Evolutionary conservation across 1,284 basidiomycete genomes (phyloP), one percentile per base, ranked within the genome.

Genomic region (Amylostereum areolatum): DNA sequence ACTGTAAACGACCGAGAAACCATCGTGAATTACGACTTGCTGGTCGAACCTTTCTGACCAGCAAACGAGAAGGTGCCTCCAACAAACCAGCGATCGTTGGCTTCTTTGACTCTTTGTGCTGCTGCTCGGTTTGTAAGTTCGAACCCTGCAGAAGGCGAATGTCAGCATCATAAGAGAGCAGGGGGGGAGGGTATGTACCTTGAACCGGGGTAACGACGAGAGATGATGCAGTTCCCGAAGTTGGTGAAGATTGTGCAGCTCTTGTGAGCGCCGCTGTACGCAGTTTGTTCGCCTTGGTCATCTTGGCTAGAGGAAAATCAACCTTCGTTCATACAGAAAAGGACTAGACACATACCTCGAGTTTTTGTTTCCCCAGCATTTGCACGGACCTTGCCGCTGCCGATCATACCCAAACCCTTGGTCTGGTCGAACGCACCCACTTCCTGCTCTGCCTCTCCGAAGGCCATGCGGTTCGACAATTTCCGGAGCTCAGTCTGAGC

Each of bases 401-500:
- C 92, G 55, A 98, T 92, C 94, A 99, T 98, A 55, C 97, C 97
- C 63, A 99, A 69, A 4, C 97, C 97, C 69, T 94, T 90, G 9
- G 92, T 94, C 74, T 98, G 88, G 70, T 97, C 97, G 62, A 94
- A 97, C 24, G 93, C 92, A 35, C 92, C 94, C 25, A 94, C 88
- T 68, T 99, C 97, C 61, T 96, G 88, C 66, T 99, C 97, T 2
- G 86, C 88, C 69, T 96, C 88, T 48, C 97, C 97, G 60, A 99
- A 99, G 55, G 80, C 85, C 85, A 99, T 88, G 43, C 97, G 83
- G 68, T 99, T 99, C 70, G 97, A 94, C 59, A 97, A 75, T 71
- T 99, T 99, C 56, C 92, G 85, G 44, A 99, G 73, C 68, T 99
- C 97, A 2, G 97, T 98, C 70, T 94, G 90, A 3, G 94, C 95